Evolutionary conservation across 1,139 yeast genomes (phyloP).

Genomic region (Kluyveromyces marxianus): DNA sequence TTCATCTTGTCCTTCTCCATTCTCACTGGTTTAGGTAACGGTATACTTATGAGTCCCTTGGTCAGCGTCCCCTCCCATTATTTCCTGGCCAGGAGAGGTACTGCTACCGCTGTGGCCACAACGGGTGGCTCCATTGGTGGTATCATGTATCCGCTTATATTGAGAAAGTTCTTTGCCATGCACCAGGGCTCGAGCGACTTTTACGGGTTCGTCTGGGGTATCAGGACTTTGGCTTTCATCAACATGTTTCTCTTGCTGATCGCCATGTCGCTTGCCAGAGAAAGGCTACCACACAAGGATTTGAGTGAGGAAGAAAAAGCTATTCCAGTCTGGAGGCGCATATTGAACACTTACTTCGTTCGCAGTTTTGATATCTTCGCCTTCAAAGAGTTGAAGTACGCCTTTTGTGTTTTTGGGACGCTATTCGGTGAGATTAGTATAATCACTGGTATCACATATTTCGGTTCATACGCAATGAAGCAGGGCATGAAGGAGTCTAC

Average conservation of each 20-base stretch:
- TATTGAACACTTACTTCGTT: slow-evolving; percentile 18
- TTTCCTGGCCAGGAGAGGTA: slow-evolving; percentile 50
- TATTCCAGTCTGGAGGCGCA: slow-evolving; percentile 8
- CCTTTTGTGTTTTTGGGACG: slow-evolving; percentile 37
- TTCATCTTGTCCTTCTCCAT: slow-evolving; percentile 52
- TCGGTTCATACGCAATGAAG: slow-evolving; percentile 43
- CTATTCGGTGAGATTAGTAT: slow-evolving; percentile 38
- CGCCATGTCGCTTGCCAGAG: slow-evolving; percentile 35
- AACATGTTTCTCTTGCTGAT: slow-evolving; percentile 37
- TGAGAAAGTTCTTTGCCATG: slow-evolving; percentile 40
- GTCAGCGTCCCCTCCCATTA: slow-evolving; percentile 57
- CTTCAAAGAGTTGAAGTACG: slow-evolving; percentile 35
- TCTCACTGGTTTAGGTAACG: slow-evolving; percentile 51
- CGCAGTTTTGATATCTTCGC: slow-evolving; percentile 38
- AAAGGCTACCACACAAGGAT: slow-evolving; percentile 33
- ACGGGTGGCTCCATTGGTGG: slow-evolving; percentile 70
- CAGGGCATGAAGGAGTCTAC: slow-evolving; percentile 37
- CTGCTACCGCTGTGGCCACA: slow-evolving; percentile 54
- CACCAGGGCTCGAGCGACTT: slow-evolving; percentile 16
- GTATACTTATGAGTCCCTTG: slow-evolving; percentile 50
- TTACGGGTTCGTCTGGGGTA: slow-evolving; percentile 54
- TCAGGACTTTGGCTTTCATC: slow-evolving; percentile 47
- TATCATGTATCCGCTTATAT: slow-evolving; percentile 51
- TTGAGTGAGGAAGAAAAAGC: slow-evolving; percentile 7
- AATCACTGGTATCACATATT: slow-evolving; percentile 38